Base-by-base conservation (phyloP, 2,329 filamentous ascomycete species). In the Ceratocystis destructans region DNA sequence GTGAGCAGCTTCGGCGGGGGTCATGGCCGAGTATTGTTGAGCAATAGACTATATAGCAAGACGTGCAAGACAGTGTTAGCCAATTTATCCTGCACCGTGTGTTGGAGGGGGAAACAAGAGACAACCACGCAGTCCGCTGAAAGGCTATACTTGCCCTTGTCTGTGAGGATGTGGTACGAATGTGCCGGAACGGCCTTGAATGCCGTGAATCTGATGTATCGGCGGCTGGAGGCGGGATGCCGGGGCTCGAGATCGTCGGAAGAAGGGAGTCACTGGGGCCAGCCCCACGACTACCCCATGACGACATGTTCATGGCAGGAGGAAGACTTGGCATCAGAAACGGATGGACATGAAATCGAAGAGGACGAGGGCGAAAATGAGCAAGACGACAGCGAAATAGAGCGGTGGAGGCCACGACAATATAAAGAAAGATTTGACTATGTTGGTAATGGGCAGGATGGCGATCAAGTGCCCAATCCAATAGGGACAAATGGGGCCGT, bases 1-100 rank as follows among this genome's bases (percentile, higher is more conserved):
- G 65, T 86, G 80, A 57, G 90, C 91, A 10, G 89, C 87, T 76
- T 96, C 88, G 73, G 87, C 81, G 22, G 87, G 82, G n/a, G 86
- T 87, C 73, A 96, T 82, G 72, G 83, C 79, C 33, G 84, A 81
- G 72, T 79, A 87, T 65, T 84, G 79, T 67, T 86, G 83, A 66
- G 85, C 84, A 57, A 82, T 74, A 64, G 75, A 78, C 81, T 66
- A 65, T 25, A 61, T 5, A 22, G 5, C 41, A 20, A 22, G 25
- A 25, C 20, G 65, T 59, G 53, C 66, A 61, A 55, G 62, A 41
- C 15, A 41, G 62, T 64, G 65, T 72, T 68, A 71, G 70, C 63
- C 64, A 50, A 41, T 10, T 17, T 28, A 66, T n/a, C 20, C 48
- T 10, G 48, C 25, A 53, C n/a, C 8, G n/a, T 50, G 22, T 17